Conservation (phyloP, 257 asterid genomes). For the Schizonepeta tenuifolia region DNA sequence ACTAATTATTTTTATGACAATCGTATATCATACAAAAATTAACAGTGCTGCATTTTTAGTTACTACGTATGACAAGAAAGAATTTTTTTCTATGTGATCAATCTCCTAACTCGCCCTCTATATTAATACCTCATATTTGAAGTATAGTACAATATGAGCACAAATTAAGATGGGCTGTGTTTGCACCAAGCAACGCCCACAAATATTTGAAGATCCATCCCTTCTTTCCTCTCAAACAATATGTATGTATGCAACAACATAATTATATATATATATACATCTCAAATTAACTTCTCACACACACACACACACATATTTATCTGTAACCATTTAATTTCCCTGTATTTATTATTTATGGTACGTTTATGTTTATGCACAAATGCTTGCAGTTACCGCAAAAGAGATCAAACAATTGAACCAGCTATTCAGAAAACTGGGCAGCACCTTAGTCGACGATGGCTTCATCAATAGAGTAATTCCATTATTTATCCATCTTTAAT, state of each 20-base stretch:
- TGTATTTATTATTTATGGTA: background rate
- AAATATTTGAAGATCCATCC: constrained; percentile 45
- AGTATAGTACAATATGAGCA: background rate
- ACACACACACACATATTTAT: too few species aligned
- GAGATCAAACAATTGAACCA: constrained; percentile 50
- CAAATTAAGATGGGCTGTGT: constrained; percentile 47
- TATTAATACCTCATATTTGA: background rate
- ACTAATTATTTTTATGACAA: too few species aligned
- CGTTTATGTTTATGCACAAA: background rate
- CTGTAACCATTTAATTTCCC: background rate
- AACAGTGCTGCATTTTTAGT: too few species aligned
- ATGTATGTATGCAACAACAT: constrained; percentile 31
- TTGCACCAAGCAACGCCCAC: constrained; percentile 36
- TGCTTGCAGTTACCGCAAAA: constrained; percentile 50
- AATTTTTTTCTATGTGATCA: too few species aligned
- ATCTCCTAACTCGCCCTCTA: too few species aligned
- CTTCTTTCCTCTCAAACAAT: constrained; percentile 53
- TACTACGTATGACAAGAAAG: too few species aligned
- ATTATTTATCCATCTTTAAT: background rate
- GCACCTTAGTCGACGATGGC: constrained; percentile 54
- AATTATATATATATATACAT: too few species aligned
- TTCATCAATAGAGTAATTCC: constrained; percentile 48
- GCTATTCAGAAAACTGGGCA: constrained; percentile 55
- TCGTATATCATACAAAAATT: too few species aligned
- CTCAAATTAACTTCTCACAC: too few species aligned